A percentile compares a stretch with the other conserved stretches of the same genome.
Evolutionary conservation across 2,329 filamentous ascomycete genomes (phyloP).

Genomic region (Exophiala sp.): DNA sequence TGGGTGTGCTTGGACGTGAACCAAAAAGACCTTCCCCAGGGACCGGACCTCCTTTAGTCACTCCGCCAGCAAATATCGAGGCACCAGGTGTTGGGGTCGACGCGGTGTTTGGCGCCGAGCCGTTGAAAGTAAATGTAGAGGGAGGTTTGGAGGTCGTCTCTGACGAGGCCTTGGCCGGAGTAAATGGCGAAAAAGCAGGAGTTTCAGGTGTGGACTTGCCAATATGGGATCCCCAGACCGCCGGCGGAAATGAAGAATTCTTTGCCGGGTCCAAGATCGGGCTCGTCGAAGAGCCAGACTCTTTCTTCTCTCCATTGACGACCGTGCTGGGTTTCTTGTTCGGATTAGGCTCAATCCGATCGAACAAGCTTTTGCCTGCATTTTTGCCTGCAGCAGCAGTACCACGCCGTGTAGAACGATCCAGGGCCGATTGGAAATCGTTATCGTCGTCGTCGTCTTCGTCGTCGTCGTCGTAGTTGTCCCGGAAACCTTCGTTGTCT

Average conservation of each 20-base stretch:
- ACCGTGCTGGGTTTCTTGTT: slow-evolving; percentile 6
- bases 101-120: slow-evolving; percentile 14
- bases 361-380: slow-evolving; percentile 26
- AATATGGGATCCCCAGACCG: slow-evolving; percentile 37
- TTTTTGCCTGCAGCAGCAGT: too few relatives aligned
- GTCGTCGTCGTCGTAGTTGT: slow-evolving; percentile 13
- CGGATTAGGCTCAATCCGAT: slow-evolving; percentile 25
- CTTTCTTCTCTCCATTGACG: slow-evolving; percentile 10
- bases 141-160: slow-evolving; percentile 23
- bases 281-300: slow-evolving; percentile 9
- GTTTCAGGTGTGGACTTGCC: slow-evolving; percentile 25
- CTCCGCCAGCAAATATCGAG: slow-evolving; percentile 24
- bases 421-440: slow-evolving; percentile 21
- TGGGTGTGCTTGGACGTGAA: slow-evolving; percentile 28
- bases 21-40: slow-evolving; percentile 32
- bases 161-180: slow-evolving; percentile 15
- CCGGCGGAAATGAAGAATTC: slow-evolving; percentile 30
- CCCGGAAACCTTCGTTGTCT: too few relatives aligned
- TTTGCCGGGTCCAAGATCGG: slow-evolving; percentile 33
- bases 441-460: slow-evolving; percentile 23
- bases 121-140: slow-evolving; percentile 25
- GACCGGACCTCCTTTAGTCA: slow-evolving; percentile 23
- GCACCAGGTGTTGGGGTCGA: slow-evolving; percentile 15
- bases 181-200: slow-evolving; percentile 23
- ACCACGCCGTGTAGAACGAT: slow-evolving; percentile 8